Percentiles rank a stretch among this genome's conserved stretches.
Evolutionary conservation across 2,329 filamentous ascomycete species (phyloP).

Genomic region (Colletotrichum tropicale): DNA sequence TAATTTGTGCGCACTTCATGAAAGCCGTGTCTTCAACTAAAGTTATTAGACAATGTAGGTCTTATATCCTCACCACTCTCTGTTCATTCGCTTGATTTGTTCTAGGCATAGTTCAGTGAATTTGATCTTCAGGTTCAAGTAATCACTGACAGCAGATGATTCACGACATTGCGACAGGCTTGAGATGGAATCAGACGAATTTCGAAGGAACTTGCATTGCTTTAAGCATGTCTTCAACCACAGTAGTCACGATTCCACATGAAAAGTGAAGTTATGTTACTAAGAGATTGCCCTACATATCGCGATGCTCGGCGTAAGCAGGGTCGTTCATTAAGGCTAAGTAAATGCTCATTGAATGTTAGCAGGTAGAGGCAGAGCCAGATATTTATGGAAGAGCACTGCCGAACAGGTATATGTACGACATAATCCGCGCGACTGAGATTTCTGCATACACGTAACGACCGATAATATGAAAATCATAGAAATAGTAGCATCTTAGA

Average conservation of each 20-base stretch:
- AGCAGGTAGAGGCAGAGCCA: neutral
- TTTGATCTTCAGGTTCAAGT: neutral
- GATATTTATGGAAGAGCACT: neutral
- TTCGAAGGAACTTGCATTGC: neutral
- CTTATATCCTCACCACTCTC: neutral
- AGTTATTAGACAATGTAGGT: rapidly evolving
- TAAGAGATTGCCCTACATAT: neutral
- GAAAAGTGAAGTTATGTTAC: neutral
- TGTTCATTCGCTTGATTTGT: neutral
- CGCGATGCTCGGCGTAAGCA: neutral
- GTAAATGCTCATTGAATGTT: neutral
- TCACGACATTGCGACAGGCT: neutral
- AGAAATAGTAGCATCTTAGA: neutral
- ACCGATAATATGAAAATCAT: neutral
- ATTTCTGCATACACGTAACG: neutral
- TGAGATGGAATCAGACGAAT: neutral
- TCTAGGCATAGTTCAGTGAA: neutral
- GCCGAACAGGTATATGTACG: neutral
- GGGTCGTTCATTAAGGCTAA: rapidly evolving
- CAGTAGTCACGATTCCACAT: neutral
- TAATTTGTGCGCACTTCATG: neutral
- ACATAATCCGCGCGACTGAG: neutral
- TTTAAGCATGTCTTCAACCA: neutral
- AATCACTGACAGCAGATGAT: neutral
- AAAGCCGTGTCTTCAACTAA: neutral